Evolutionary conservation across 345 rosid species (phyloP), one percentile per base, ranked within the genome.

Genomic region (Reutealis trisperma): DNA sequence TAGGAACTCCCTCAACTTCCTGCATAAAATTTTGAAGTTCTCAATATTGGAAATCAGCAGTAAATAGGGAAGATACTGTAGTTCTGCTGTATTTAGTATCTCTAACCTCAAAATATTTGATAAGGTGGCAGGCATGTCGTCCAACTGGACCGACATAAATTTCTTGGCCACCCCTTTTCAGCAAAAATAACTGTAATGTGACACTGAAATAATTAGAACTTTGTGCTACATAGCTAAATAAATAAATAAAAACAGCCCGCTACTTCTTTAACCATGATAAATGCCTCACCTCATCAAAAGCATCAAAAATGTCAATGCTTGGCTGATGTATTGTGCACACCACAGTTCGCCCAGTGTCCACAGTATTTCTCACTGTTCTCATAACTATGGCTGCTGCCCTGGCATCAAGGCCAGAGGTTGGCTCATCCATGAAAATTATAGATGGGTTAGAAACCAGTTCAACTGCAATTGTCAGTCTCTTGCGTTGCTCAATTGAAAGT

Each of bases 301-400:
- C 91, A 74, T 89, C 93, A 68, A 91, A 88, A 10, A 91, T 88
- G 68, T 89, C 90, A 2, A 89, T 89, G 80, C 95, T 91, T 8
- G 93, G 95, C 77, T 91, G 95, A 83, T 88, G 95, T 73, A 91
- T 91, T 34, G 95, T 88, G 78, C 95, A 89, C 32, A 88, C 90
- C 7, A 91, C 93, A 1, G 95, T 91, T 75, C 95, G 71, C 21
- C 95, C 95, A 1, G 95, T 89, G 76, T 89, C 89, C 45, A 89
- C 95, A 0, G 93, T 91, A 81, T 89, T 89, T 67, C 91, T 84
- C 37, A 91, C 93, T 1, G 95, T 87, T 85, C 95, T 88, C 93
- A 91, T 91, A 21, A 88, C 91, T 24, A 89, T 88, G 27, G 95
- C 95, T 25, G 95, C 93, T 1, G 91, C 95, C 51, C 91, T 84